Conservation (phyloP, 2,329 filamentous ascomycete species). For the Pseudocercospora musae region DNA sequence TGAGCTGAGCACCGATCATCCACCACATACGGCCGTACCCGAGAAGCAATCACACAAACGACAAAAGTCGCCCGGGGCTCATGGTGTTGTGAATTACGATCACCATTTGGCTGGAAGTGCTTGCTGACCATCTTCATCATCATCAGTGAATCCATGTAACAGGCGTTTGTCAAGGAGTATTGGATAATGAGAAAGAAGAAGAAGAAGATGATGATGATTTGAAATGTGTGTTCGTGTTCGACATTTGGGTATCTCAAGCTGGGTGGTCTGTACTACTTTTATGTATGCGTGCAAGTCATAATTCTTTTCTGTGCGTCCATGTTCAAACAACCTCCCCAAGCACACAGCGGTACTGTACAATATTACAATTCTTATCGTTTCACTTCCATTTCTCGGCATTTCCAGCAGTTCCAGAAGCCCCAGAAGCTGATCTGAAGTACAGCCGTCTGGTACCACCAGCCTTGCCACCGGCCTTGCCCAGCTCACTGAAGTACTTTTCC, state of each 20-base stretch:
- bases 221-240: background rate
- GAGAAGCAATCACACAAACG: background rate
- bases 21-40: background rate
- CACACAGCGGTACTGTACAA: conserved; percentile 3
- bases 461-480: conserved; percentile 68
- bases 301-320: background rate
- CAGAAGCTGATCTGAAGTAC: conserved; percentile 50
- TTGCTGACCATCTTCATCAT: background rate
- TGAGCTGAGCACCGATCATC: background rate
- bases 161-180: background rate
- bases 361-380: background rate
- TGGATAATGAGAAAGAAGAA: background rate
- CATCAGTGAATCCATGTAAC: background rate
- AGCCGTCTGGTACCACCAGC: conserved; percentile 70
- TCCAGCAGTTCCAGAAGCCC: conserved; percentile 2
- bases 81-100: background rate
- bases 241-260: background rate
- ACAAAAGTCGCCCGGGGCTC: background rate
- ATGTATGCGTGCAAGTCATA: background rate
- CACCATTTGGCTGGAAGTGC: background rate
- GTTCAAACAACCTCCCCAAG: background rate
- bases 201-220: background rate
- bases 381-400: conserved; percentile 1
- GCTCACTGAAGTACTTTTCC: conserved; percentile 58
- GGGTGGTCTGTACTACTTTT: background rate